Base-by-base conservation (phyloP, 2,329 filamentous ascomycete genomes). In the Onygenales sp. region DNA sequence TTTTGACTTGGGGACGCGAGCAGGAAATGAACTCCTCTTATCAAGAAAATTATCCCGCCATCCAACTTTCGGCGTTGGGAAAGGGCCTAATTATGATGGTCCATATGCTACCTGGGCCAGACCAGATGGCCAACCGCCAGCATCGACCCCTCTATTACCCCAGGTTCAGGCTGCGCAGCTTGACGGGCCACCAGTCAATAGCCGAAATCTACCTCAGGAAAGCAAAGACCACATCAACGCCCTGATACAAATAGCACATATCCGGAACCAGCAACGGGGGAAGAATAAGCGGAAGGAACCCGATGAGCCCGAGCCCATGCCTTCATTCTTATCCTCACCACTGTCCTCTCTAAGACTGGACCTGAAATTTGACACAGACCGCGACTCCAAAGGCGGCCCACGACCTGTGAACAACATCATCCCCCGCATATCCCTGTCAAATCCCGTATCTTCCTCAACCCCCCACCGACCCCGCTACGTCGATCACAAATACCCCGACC, bases 21-120 rank as follows among this genome's bases (percentile, higher is more conserved):
- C 59, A 21, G 66, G 63, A 2, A 58, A 59, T 2, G 52, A 65
- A 17, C 57, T 70, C 2, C 14, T 74, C n/a, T 51, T 55, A 1
- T 62, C 64, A 4, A 64, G 67, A 6, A 61, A 72, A 55, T 60
- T 74, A 4, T 55, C 56, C 2, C 54, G 62, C 7, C 64, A 74
- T 58, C 64, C 65, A 4, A 56, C 63, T 8, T 73, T 62, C 56
- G 72, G 72, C 2, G 63, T 67, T 7, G 69, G 68, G 0, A 60
- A 75, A 63, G 72, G 72, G 6, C 66, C 67, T 14, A 54, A 58
- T 11, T 75, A 74, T 50, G 54, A 61, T 34, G 71, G 71, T 0
- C 71, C 72, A 34, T 73, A 64, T 62, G 70, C 70, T 11, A 57
- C 60, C 10, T 73, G 70, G 69, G 70, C 70, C 50, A 67, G 70